phyloP scores from a whole-genome alignment of 225 moss, liverwort and hornwort genomes.

The Sphagnum contortum region DNA sequence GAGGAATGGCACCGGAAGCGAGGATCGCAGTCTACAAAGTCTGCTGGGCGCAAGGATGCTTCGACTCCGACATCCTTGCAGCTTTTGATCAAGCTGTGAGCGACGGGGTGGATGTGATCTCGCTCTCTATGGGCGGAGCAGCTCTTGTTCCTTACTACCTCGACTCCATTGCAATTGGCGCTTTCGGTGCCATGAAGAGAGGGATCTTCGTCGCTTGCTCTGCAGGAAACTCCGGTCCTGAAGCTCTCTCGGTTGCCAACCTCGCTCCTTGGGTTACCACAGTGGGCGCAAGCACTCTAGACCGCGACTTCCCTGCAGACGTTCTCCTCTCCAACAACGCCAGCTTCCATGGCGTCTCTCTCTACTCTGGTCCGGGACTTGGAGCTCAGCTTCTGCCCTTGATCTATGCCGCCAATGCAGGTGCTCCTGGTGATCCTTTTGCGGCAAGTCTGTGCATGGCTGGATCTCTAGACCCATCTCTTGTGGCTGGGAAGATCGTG shows the following conservation, averaged over 20 bases:
- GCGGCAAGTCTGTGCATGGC: not conserved
- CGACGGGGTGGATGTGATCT: constrained; percentile 53
- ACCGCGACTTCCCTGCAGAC: constrained; percentile 4
- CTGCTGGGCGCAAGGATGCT: constrained; percentile 29
- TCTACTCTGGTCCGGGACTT: not conserved
- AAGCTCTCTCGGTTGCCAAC: not conserved
- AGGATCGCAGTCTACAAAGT: constrained; percentile 48
- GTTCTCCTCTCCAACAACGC: constrained; percentile 3
- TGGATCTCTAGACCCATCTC: not conserved
- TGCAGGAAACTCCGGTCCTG: constrained; percentile 8
- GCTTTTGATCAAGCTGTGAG: constrained; percentile 53
- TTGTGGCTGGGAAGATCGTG: constrained; percentile 1
- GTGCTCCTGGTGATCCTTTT: not conserved
- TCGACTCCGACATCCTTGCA: constrained; percentile 37
- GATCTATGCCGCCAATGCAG: not conserved
- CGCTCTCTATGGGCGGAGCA: constrained; percentile 29
- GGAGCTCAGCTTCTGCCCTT: not conserved
- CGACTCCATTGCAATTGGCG: constrained; percentile 20
- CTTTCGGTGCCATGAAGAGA: constrained; percentile 8
- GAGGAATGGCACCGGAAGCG: constrained; percentile 37
- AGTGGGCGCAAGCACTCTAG: constrained; percentile 6
- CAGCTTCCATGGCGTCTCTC: constrained; percentile 1
- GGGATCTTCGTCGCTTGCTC: constrained; percentile 7
- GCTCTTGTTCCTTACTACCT: constrained; percentile 16
- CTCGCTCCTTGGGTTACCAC: constrained; percentile 10